Evolutionary conservation across 805 yeast genomes (phyloP).

Genomic region (Schizosaccharomyces octosporus): DNA sequence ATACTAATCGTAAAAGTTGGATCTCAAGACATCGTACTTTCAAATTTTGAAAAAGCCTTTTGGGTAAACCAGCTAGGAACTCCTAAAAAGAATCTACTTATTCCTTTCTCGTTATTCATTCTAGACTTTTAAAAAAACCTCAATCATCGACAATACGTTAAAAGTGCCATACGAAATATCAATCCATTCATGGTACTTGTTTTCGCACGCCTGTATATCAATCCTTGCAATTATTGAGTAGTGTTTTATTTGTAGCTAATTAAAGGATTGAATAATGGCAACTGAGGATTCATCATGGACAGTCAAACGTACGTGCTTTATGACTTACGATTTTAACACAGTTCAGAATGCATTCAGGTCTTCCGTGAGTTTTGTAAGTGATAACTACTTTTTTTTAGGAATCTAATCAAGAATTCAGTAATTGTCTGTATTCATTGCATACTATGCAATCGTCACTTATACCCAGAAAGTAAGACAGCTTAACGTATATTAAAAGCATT

Average conservation of each 20-base stretch:
- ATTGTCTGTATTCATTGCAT: conserved; percentile 29
- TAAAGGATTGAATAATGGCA: neutral
- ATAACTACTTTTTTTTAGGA: no score
- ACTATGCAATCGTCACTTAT: conserved; percentile 27
- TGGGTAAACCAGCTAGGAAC: no score
- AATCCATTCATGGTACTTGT: no score
- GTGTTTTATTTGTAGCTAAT: neutral
- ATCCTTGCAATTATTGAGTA: neutral
- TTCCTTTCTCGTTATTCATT: no score
- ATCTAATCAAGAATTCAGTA: conserved; percentile 8
- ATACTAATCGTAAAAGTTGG: no score
- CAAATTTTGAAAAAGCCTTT: no score
- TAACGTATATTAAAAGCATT: no score
- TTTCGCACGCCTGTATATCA: neutral
- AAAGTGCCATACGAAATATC: no score
- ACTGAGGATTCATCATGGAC: neutral
- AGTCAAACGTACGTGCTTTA: neutral
- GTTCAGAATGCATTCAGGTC: neutral
- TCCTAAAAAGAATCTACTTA: no score
- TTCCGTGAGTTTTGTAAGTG: neutral
- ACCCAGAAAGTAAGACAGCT: conserved; percentile 16
- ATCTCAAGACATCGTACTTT: no score
- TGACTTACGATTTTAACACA: neutral
- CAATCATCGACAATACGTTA: no score
- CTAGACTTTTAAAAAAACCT: no score